These are phyloP conservation scores for Salpingoeca rosetta DNA, from an alignment of 78 protist species.

Conservation along the genomic window DNA sequence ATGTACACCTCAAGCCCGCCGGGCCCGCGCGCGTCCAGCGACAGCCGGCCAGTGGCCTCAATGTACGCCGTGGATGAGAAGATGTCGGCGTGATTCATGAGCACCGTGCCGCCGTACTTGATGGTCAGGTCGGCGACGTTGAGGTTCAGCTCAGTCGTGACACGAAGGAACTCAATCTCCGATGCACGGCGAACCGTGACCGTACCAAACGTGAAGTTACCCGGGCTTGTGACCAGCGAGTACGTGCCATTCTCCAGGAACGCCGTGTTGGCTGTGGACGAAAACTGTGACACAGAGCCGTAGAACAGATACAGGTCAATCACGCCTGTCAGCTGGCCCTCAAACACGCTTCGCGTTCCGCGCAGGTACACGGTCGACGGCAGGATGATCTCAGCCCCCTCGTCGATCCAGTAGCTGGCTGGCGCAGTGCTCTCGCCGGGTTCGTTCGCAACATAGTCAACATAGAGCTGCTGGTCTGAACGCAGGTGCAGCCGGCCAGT, in stretches of 20 bases:
- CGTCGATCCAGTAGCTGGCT: background rate
- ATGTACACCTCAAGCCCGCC: background rate
- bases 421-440: background rate
- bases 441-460: background rate
- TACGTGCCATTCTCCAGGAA: background rate
- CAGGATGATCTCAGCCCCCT: background rate
- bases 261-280: background rate
- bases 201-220: background rate
- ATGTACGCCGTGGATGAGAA: background rate
- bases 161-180: background rate
- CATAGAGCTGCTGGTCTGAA: background rate
- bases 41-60: background rate
- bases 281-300: background rate
- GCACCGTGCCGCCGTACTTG: background rate
- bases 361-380: background rate
- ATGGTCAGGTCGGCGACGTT: background rate
- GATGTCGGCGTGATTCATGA: background rate
- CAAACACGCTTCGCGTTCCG: background rate
- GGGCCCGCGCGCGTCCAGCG: background rate
- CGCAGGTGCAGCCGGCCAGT: background rate
- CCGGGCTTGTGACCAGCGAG: background rate
- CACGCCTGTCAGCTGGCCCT: background rate
- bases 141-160: background rate
- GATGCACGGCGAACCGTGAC: background rate
- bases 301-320: background rate